A percentile compares a stretch with the other conserved stretches of the same genome.
These are phyloP conservation scores for Ramaria sp. DNA, from an alignment of 768 basidiomycete species.

Conservation along the genomic window DNA sequence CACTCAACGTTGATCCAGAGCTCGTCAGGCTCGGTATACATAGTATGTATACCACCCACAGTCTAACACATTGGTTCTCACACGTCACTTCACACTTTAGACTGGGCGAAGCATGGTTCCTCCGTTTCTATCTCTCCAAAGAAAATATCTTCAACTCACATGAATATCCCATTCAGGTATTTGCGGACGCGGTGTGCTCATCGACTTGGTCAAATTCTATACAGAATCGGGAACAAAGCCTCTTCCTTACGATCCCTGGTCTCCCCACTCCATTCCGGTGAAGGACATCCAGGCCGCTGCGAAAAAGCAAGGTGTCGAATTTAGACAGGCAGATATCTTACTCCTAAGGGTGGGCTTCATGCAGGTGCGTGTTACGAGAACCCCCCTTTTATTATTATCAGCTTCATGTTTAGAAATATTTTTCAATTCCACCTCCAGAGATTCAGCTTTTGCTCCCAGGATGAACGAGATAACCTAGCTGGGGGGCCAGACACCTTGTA, in stretches of 20 bases:
- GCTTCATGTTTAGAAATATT: not conserved
- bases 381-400: not conserved
- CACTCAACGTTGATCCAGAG: slow-evolving; percentile 34
- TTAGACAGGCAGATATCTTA: slow-evolving; percentile 49
- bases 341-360: slow-evolving; percentile 53
- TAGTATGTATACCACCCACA: slow-evolving; percentile 39
- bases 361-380: slow-evolving; percentile 17
- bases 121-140: not conserved
- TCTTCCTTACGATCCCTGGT: slow-evolving; percentile 57
- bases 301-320: slow-evolving; percentile 42
- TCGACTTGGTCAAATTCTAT: slow-evolving; percentile 50
- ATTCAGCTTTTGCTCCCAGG: not conserved
- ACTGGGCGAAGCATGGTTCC: slow-evolving; percentile 53
- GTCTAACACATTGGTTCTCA: not conserved
- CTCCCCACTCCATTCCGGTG: slow-evolving; percentile 39
- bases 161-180: slow-evolving; percentile 27
- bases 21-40: slow-evolving; percentile 52
- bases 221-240: slow-evolving; percentile 23
- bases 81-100: slow-evolving; percentile 22
- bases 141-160: not conserved
- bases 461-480: not conserved
- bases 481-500: slow-evolving; percentile 3
- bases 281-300: slow-evolving; percentile 49
- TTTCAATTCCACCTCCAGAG: not conserved
- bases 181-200: slow-evolving; percentile 54